These are phyloP conservation scores for Nyctanthes arbortristis DNA, from an alignment of 257 asterid species.

Conservation along the genomic window DNA sequence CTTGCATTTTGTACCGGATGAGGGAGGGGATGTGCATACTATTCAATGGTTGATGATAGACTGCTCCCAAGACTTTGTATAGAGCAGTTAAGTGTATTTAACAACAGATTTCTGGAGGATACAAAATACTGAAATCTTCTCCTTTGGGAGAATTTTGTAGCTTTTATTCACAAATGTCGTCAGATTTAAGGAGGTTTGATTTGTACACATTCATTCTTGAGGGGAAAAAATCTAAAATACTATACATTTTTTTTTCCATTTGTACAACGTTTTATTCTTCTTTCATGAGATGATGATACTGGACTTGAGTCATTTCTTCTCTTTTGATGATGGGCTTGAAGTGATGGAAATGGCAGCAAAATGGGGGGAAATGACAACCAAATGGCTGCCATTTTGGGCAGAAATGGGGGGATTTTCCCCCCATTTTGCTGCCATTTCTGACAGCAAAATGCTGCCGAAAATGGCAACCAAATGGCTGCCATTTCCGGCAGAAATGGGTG, in stretches of 20 bases:
- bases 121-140: constrained; percentile 28
- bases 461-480: too few species aligned
- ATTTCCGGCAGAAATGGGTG: too few species aligned
- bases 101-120: constrained; percentile 25
- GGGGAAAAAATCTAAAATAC: background rate
- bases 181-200: constrained; percentile 10
- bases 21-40: constrained; percentile 29
- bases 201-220: constrained; percentile 23
- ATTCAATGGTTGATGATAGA: constrained; percentile 20
- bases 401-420: too few species aligned
- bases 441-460: too few species aligned
- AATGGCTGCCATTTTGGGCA: too few species aligned
- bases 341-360: too few species aligned
- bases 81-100: constrained; percentile 38
- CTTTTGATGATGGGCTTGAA: too few species aligned
- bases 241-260: background rate
- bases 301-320: too few species aligned
- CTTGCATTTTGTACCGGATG: constrained; percentile 8
- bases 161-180: background rate
- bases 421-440: too few species aligned
- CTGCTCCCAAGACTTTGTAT: constrained; percentile 47
- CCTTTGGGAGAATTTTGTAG: constrained; percentile 38
- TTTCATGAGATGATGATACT: too few species aligned
- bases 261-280: too few species aligned
- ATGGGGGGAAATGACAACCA: too few species aligned